These are phyloP conservation scores for Mycena olivaceomarginata DNA, from an alignment of 768 basidiomycete genomes.

Conservation along the genomic window DNA sequence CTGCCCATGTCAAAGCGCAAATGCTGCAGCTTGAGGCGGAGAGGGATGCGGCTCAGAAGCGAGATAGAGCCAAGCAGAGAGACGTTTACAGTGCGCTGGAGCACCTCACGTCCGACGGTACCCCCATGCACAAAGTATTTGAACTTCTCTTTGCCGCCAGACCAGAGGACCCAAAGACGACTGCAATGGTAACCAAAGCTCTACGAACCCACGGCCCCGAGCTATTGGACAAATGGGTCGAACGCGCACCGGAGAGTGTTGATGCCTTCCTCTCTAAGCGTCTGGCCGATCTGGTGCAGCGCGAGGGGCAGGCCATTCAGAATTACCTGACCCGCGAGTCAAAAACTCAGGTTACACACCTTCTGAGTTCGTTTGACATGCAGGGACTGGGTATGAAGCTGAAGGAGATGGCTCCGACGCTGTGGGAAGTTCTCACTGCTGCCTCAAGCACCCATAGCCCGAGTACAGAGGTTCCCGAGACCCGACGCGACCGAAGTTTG, in stretches of 20 bases:
- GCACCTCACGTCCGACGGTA: no score
- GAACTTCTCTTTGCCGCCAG: no score
- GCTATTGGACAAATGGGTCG: no score
- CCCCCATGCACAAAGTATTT: no score
- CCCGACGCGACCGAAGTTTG: not conserved
- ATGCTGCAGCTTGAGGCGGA: not conserved
- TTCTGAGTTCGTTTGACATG: conserved; percentile 26
- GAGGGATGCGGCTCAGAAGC: not conserved
- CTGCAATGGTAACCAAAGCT: no score
- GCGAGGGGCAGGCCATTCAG: conserved; percentile 35
- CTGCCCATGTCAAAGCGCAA: not conserved
- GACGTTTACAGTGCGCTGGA: no score
- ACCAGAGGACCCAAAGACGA: no score
- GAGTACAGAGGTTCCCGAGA: not conserved
- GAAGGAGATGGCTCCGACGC: conserved; percentile 1
- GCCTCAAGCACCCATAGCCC: not conserved
- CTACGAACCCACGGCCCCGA: no score
- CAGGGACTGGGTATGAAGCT: conserved; percentile 14
- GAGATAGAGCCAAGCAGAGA: no score
- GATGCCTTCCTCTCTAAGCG: no score
- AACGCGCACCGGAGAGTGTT: no score
- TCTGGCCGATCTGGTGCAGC: no score
- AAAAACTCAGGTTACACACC: not conserved
- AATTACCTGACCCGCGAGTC: conserved; percentile 2
- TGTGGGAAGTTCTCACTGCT: conserved; percentile 9